A percentile compares a stretch with the other conserved stretches of the same genome.
Evolutionary conservation across 2,329 filamentous ascomycete genomes (phyloP).

Genomic region (Lasiodiplodia citricola): DNA sequence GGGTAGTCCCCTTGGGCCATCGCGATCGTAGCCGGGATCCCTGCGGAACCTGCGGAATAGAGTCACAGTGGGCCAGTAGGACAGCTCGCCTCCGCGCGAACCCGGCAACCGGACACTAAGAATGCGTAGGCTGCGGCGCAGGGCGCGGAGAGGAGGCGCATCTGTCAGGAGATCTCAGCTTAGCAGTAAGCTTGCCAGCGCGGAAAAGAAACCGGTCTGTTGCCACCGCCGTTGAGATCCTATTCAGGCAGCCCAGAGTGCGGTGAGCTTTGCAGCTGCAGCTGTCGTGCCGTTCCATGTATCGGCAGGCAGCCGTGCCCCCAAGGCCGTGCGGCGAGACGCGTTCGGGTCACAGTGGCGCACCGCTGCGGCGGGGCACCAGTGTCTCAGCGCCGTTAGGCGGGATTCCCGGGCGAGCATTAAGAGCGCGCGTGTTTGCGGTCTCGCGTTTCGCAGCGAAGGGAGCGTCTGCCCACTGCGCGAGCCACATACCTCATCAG

Average conservation of each 20-base stretch:
- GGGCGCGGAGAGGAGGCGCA: background rate
- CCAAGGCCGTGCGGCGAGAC: background rate
- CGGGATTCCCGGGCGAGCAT: background rate
- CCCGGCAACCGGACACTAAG: background rate
- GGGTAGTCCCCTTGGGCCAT: background rate
- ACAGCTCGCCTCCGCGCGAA: background rate
- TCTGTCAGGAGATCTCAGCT: constrained; percentile 20
- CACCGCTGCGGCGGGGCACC: background rate
- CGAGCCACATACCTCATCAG: constrained; percentile 1
- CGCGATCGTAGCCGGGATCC: constrained; percentile 22
- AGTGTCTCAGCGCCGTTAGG: constrained; percentile 4
- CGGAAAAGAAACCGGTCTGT: background rate
- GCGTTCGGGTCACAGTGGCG: background rate
- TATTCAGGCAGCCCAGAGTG: background rate
- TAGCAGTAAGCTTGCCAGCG: background rate
- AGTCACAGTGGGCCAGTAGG: background rate
- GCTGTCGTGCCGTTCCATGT: background rate
- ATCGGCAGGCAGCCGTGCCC: constrained; percentile 6
- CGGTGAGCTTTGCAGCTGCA: background rate
- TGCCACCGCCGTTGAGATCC: constrained; percentile 1
- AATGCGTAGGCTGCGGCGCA: background rate
- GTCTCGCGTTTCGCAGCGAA: constrained; percentile 3
- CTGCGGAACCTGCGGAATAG: constrained; percentile 11
- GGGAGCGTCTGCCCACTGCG: constrained; percentile 6
- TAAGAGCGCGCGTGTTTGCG: background rate